A percentile compares a stretch with the other conserved stretches of the same genome.
Evolutionary conservation across 768 basidiomycete genomes (phyloP).

Genomic region (Amanita phalloides): DNA sequence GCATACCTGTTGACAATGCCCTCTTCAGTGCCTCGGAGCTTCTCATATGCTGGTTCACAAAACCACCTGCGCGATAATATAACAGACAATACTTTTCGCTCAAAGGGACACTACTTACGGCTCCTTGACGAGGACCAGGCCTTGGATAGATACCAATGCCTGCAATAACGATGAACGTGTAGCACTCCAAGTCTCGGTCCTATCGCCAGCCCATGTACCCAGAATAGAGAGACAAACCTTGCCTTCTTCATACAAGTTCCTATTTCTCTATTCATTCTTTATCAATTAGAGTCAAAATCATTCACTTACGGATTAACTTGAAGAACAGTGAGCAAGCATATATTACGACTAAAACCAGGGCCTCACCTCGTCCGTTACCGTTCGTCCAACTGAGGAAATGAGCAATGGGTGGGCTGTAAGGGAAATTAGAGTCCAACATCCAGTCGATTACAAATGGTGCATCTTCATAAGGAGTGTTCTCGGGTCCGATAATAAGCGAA

Average conservation of each 20-base stretch:
- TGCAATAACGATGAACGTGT: constrained; percentile 81
- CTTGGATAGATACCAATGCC: constrained; percentile 90
- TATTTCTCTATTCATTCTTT: constrained; percentile 13
- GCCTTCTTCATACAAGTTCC: constrained; percentile 91
- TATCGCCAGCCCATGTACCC: constrained; percentile 88
- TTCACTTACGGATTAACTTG: constrained; percentile 67
- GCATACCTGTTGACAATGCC: constrained; percentile 74
- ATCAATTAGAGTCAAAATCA: background rate
- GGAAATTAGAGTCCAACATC: constrained; percentile 81
- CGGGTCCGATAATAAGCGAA: constrained; percentile 83
- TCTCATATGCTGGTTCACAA: constrained; percentile 91
- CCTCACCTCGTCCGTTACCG: constrained; percentile 77
- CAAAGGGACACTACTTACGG: constrained; percentile 46
- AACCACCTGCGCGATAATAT: constrained; percentile 49
- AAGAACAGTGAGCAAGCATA: background rate
- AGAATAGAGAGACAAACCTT: constrained; percentile 90
- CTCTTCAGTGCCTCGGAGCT: constrained; percentile 82
- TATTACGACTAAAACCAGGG: background rate
- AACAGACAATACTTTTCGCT: constrained; percentile 1
- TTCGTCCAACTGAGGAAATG: constrained; percentile 94
- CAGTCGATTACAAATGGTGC: constrained; percentile 94
- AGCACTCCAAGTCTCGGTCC: constrained; percentile 80
- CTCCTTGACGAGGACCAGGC: constrained; percentile 84
- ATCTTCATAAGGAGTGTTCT: constrained; percentile 92
- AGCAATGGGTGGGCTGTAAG: constrained; percentile 72